Base-by-base conservation (phyloP, 805 yeast species). In the Ogataea pini region DNA sequence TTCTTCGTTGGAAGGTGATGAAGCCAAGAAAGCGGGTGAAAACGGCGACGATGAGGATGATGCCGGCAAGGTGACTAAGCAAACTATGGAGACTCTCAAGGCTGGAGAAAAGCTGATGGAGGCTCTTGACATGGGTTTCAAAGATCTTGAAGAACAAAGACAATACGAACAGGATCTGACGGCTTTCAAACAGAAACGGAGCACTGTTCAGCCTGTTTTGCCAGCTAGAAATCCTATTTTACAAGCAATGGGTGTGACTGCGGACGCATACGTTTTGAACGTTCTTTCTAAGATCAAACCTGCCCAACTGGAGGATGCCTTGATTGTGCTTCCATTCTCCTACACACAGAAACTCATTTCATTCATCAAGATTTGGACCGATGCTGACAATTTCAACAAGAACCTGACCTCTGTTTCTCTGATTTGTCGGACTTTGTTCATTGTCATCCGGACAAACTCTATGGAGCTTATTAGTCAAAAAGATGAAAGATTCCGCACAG, bases 41-140 rank as follows among this genome's bases (percentile, higher is more conserved):
- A 72, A 63, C 3, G 78, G 65, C 0, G 78, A 70, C 3, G 76
- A 70, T 12, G 66, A 57, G 3, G 84, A 78, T 50, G 86, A 80
- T 43, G 83, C 78, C 3, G 75, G 78, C 5, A 78, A 78, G 46
- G 97, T 89, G 14, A 77, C 80, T 29, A 84, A 85, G 58, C 96
- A 91, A 67, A 89, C 96, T 0, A 72, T 84, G 63, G 99, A 94
- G 60, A 86, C 97, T 1, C 76, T 94, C 62, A 92, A 92, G 67
- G 94, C 97, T 1, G 96, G 98, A 54, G 99, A 92, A 68, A 85
- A 85, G 60, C 69, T 92, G 41, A 84, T 89, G 79, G 98, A 92
- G 64, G 97, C 97, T 0, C 71, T 92, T 42, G 97, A 94, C 55
- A 71, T 91, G 50, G 96, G 95, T 0, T 70, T 72, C 14, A 81